phyloP scores from a whole-genome alignment of 169 alveolate genomes.

The Eimeria necatrix region DNA sequence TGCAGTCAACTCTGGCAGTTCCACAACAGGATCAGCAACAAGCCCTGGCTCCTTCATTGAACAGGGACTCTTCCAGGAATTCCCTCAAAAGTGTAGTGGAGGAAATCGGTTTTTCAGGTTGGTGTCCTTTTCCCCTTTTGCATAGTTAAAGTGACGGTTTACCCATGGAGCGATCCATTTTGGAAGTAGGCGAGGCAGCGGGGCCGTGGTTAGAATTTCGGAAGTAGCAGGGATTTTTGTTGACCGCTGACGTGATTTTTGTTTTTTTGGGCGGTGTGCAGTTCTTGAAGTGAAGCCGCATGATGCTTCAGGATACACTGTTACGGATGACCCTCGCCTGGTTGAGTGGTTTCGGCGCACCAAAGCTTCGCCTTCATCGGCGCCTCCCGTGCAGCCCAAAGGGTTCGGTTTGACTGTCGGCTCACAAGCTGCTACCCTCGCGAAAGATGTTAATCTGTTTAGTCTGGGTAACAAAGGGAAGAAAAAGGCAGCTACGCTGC shows the following conservation, averaged over 20 bases:
- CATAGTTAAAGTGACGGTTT: no score
- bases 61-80: neutral
- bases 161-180: neutral
- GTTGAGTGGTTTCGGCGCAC: slow-evolving; percentile 35
- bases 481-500: neutral
- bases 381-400: neutral
- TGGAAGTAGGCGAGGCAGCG: neutral
- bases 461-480: neutral
- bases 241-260: neutral
- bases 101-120: slow-evolving; percentile 51
- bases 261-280: neutral
- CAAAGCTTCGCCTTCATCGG: neutral
- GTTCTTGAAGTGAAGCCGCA: slow-evolving; percentile 1
- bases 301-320: neutral
- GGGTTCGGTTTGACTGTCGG: neutral
- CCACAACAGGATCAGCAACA: neutral
- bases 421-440: neutral
- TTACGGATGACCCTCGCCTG: slow-evolving; percentile 10
- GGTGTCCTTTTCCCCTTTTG: neutral
- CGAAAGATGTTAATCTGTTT: neutral
- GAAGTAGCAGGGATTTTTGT: neutral
- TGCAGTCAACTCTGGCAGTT: neutral
- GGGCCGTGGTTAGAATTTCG: neutral
- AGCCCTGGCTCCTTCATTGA: neutral
- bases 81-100: neutral